A percentile compares a stretch with the other conserved stretches of the same genome.
These are phyloP conservation scores for Lachnellula hyalina DNA, from an alignment of 2,329 filamentous ascomycete species.

Conservation along the genomic window DNA sequence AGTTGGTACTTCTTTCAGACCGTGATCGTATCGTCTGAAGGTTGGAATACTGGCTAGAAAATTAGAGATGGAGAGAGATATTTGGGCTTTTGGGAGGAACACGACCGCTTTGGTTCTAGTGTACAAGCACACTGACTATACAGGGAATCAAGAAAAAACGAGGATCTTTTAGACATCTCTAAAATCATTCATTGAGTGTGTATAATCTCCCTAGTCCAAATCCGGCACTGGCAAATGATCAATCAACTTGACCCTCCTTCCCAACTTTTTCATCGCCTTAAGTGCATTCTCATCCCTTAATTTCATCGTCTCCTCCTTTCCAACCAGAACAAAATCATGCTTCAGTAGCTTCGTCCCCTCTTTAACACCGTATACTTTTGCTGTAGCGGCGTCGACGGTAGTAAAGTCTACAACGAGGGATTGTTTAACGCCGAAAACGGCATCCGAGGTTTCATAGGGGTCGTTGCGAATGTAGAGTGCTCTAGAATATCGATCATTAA, in stretches of 20 bases:
- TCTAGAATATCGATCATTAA: slow-evolving; percentile 35
- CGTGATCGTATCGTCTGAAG: no score
- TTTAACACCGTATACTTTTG: slow-evolving; percentile 56
- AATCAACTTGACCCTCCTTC: slow-evolving; percentile 60
- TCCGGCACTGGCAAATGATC: slow-evolving; percentile 75
- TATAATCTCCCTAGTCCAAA: slow-evolving; percentile 35
- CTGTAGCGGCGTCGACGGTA: slow-evolving; percentile 46
- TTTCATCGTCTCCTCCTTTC: slow-evolving; percentile 60
- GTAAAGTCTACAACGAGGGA: slow-evolving; percentile 65
- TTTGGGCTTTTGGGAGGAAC: no score
- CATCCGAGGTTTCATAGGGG: slow-evolving; percentile 76
- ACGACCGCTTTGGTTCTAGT: no score
- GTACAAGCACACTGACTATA: no score
- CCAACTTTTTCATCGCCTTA: slow-evolving; percentile 51
- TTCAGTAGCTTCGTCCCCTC: slow-evolving; percentile 59
- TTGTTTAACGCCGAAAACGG: slow-evolving; percentile 82
- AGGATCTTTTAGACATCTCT: no score
- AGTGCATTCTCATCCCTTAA: slow-evolving; percentile 62
- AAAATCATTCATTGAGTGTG: background rate
- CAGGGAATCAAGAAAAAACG: no score
- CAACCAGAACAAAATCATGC: slow-evolving; percentile 75
- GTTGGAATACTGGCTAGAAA: no score
- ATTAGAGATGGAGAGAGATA: no score
- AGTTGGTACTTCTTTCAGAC: no score
- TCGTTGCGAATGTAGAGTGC: slow-evolving; percentile 74